Conservation (phyloP, 148 eudicot genomes). For the Fagopyrum homotropicum region DNA sequence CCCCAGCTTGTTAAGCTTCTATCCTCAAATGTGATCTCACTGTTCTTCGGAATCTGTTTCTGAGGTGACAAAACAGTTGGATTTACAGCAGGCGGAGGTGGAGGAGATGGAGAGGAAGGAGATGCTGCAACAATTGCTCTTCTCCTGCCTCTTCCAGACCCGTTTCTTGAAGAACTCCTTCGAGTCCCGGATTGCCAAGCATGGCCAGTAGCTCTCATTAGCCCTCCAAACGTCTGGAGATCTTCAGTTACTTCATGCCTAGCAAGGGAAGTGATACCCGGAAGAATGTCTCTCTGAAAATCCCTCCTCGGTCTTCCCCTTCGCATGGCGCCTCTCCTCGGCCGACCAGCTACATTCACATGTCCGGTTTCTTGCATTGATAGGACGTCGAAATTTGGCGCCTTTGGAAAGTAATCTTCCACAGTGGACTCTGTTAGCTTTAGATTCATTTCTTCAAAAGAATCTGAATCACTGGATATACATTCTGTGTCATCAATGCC, state of each 20-base stretch:
- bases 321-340: slow-evolving; percentile 59
- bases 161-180: slow-evolving; percentile 48
- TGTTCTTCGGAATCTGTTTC: slow-evolving; percentile 24
- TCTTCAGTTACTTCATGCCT: slow-evolving; percentile 93
- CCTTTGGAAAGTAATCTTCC: slow-evolving; percentile 73
- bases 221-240: slow-evolving; percentile 77
- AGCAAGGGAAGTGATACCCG: slow-evolving; percentile 69
- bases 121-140: slow-evolving; percentile 21
- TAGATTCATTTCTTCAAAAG: slow-evolving; percentile 63
- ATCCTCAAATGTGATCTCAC: slow-evolving; percentile 54
- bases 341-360: slow-evolving; percentile 23
- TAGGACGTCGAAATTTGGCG: slow-evolving; percentile 44
- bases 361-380: slow-evolving; percentile 34
- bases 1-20: slow-evolving; percentile 88
- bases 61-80: slow-evolving; percentile 21
- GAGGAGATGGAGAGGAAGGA: slow-evolving; percentile 8
- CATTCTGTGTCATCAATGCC: slow-evolving; percentile 13
- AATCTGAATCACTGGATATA: slow-evolving; percentile 37
- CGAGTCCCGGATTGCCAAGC: slow-evolving; percentile 57
- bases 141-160: slow-evolving; percentile 60
- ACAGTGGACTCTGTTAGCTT: slow-evolving; percentile 40
- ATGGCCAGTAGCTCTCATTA: slow-evolving; percentile 86
- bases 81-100: slow-evolving; percentile 21
- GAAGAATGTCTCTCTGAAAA: slow-evolving; percentile 89
- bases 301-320: slow-evolving; percentile 82